Conservation (phyloP, 331 rosid species). For the Cydonia oblonga region DNA sequence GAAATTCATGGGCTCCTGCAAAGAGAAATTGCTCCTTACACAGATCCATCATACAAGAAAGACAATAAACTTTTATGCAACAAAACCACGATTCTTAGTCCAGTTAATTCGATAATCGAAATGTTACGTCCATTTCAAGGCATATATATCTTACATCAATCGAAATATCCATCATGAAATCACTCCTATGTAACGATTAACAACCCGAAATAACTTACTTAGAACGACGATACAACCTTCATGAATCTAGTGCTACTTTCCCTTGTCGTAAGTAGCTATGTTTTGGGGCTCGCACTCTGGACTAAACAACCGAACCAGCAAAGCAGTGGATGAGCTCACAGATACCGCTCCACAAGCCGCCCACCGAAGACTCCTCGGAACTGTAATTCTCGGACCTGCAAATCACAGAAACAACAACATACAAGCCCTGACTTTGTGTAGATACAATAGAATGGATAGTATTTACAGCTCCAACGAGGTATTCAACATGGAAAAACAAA, state of each 20-base stretch:
- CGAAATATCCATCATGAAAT: neutral
- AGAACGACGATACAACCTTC: neutral
- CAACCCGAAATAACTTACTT: neutral
- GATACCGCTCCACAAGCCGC: slow-evolving; percentile 79
- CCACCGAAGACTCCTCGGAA: slow-evolving; percentile 82
- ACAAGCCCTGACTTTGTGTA: neutral
- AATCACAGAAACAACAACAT: slow-evolving; percentile 9
- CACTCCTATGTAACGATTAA: neutral
- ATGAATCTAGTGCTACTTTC: slow-evolving; percentile 19
- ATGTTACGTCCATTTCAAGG: neutral
- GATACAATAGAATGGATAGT: neutral
- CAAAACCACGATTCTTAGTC: neutral
- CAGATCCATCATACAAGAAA: neutral
- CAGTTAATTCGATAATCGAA: neutral
- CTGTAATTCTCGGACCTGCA: slow-evolving; percentile 79
- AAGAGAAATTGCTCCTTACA: neutral
- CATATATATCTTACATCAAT: neutral
- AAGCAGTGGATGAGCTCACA: slow-evolving; percentile 62
- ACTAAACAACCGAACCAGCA: slow-evolving; percentile 73
- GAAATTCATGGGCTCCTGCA: neutral
- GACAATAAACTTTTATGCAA: neutral
- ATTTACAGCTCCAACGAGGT: neutral
- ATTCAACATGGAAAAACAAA: neutral
- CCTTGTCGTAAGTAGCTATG: slow-evolving; percentile 77
- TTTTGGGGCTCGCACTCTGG: slow-evolving; percentile 98